phyloP scores from a whole-genome alignment of 371 early-diverging fungal species.

The Umbelopsis sp. region DNA sequence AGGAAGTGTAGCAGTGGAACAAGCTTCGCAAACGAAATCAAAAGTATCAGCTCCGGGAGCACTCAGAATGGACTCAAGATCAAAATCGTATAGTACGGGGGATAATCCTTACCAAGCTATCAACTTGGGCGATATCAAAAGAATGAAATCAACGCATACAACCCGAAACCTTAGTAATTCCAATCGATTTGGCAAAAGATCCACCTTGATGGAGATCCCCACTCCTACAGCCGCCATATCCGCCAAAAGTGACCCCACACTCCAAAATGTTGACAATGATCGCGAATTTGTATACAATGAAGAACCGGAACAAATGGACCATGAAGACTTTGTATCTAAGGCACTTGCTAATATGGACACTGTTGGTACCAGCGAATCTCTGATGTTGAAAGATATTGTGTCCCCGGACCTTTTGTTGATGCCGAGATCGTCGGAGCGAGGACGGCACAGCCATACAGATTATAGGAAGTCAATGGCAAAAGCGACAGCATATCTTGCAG shows the following conservation, averaged over 20 bases:
- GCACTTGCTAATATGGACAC: constrained; percentile 20
- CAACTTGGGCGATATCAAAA: constrained; percentile 61
- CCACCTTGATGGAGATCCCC: constrained; percentile 62
- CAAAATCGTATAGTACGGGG: constrained; percentile 26
- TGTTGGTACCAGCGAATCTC: constrained; percentile 22
- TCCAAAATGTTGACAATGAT: constrained; percentile 3
- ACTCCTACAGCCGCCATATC: constrained; percentile 34
- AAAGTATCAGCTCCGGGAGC: constrained; percentile 14
- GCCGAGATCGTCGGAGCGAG: background rate
- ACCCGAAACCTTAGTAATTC: constrained; percentile 62
- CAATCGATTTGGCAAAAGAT: constrained; percentile 58
- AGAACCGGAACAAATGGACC: constrained; percentile 12
- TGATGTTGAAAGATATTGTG: constrained; percentile 19
- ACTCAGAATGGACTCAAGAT: background rate
- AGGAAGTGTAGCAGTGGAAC: background rate
- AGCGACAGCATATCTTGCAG: constrained; percentile 70
- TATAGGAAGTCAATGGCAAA: constrained; percentile 41
- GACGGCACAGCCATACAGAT: constrained; percentile 7
- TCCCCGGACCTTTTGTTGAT: background rate
- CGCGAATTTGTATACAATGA: background rate
- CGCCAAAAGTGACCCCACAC: constrained; percentile 21
- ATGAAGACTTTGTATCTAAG: background rate
- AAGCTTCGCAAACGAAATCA: constrained; percentile 7
- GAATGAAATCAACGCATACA: constrained; percentile 63
- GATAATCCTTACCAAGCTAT: constrained; percentile 49